phyloP scores from a whole-genome alignment of 139 green algal species.

The Monoraphidium neglectum region DNA sequence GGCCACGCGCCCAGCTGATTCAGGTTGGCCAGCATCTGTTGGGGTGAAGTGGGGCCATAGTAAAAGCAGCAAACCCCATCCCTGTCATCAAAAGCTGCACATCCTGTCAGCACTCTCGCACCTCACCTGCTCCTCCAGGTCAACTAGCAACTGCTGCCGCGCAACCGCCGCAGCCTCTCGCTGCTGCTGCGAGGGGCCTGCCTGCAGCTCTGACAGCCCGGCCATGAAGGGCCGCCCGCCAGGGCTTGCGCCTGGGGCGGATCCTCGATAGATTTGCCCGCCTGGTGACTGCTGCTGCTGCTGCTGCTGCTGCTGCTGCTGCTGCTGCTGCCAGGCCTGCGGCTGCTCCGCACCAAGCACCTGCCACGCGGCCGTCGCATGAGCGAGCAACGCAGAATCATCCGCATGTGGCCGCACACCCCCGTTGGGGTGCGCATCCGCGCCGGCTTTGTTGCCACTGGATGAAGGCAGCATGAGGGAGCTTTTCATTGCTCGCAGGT shows the following conservation, averaged over 20 bases:
- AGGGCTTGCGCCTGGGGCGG: too few species aligned
- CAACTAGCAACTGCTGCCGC: slow-evolving; percentile 6
- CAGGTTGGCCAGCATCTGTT: too few species aligned
- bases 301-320: too few species aligned
- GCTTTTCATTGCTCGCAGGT: slow-evolving; percentile 14
- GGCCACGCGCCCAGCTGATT: too few species aligned
- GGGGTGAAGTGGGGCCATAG: too few species aligned
- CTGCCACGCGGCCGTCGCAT: background rate
- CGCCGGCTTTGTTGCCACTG: background rate
- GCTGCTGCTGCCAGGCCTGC: background rate
- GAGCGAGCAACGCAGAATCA: background rate
- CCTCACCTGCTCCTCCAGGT: slow-evolving; percentile 8
- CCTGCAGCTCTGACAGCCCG: slow-evolving; percentile 14
- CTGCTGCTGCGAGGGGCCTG: slow-evolving; percentile 17
- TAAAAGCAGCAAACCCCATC: too few species aligned
- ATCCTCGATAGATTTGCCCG: too few species aligned
- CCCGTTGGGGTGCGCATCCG: background rate
- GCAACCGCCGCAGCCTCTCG: slow-evolving; percentile 11
- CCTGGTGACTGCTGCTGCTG: too few species aligned
- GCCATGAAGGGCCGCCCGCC: slow-evolving; percentile 15
- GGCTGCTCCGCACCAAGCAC: background rate
- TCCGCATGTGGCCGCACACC: background rate
- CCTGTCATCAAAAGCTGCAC: too few species aligned
- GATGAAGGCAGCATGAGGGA: background rate
- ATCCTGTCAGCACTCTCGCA: background rate